These are phyloP conservation scores for Ceratocystis ficicola DNA, from an alignment of 2,329 filamentous ascomycete genomes.

Conservation along the genomic window DNA sequence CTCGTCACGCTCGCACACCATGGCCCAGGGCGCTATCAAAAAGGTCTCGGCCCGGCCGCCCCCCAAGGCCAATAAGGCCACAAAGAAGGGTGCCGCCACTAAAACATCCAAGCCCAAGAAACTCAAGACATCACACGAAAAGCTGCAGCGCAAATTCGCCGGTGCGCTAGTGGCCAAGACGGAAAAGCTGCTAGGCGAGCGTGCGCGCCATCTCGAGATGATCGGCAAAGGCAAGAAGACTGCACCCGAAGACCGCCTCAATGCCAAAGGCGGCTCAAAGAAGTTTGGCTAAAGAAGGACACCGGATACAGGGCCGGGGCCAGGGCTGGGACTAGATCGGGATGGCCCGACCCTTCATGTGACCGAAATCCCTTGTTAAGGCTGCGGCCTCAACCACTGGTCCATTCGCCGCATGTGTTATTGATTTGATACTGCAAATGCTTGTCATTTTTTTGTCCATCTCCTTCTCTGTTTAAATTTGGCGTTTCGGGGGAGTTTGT, in stretches of 20 bases:
- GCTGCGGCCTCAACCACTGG: too few species aligned
- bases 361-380: too few species aligned
- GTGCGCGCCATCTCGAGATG: constrained; percentile 47
- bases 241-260: constrained; percentile 25
- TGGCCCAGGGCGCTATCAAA: constrained; percentile 46
- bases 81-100: constrained; percentile 30
- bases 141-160: constrained; percentile 43
- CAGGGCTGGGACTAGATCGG: background rate
- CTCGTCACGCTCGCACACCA: constrained; percentile 25
- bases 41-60: constrained; percentile 34
- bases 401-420: background rate
- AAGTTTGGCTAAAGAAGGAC: constrained; percentile 40
- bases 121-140: constrained; percentile 37
- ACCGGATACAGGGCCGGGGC: background rate
- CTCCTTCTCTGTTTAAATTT: constrained; percentile 4
- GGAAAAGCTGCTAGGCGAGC: constrained; percentile 46
- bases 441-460: background rate
- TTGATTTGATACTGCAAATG: background rate
- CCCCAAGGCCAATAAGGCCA: constrained; percentile 29
- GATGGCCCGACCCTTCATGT: too few species aligned
- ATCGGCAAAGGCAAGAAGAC: constrained; percentile 45
- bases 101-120: constrained; percentile 41
- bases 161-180: constrained; percentile 43
- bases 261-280: constrained; percentile 37
- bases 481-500: constrained; percentile 12